Evolutionary conservation across 495 filamentous ascomycete genomes (phyloP).

Genomic region (Penicillium atrosanguineum): DNA sequence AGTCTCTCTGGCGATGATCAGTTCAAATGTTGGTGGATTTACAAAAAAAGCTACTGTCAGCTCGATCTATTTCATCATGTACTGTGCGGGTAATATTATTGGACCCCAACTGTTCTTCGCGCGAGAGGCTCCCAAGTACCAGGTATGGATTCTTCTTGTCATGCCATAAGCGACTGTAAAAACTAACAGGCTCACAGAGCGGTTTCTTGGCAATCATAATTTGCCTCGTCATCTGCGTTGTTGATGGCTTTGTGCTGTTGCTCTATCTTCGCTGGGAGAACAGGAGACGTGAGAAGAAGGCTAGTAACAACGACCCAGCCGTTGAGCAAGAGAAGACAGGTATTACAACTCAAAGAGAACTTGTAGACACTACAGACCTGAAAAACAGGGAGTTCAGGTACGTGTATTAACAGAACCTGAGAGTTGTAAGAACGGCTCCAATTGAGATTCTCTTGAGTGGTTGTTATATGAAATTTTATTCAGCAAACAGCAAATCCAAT

Average conservation of each 20-base stretch:
- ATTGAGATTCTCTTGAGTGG: background rate
- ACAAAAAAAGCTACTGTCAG: slow-evolving; percentile 28
- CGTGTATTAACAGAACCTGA: slow-evolving; percentile 4
- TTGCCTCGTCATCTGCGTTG: slow-evolving; percentile 17
- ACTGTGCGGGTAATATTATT: slow-evolving; percentile 54
- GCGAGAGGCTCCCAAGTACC: slow-evolving; percentile 25
- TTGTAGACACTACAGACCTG: slow-evolving; percentile 15
- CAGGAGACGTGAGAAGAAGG: slow-evolving; percentile 7
- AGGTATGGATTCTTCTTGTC: slow-evolving; percentile 4
- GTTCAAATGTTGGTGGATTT: slow-evolving; percentile 55
- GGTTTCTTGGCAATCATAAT: slow-evolving; percentile 22
- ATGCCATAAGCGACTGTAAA: no score
- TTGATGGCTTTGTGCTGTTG: slow-evolving; percentile 8
- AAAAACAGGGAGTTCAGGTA: slow-evolving; percentile 16
- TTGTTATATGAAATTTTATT: no score
- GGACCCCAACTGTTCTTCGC: slow-evolving; percentile 37
- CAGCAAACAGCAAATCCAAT: no score
- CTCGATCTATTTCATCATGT: slow-evolving; percentile 36
- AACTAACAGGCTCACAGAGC: slow-evolving; percentile 7
- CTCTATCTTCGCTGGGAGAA: slow-evolving; percentile 21
- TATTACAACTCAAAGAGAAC: background rate
- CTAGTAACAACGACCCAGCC: background rate
- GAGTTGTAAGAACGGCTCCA: background rate
- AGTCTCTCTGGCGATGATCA: slow-evolving; percentile 51
- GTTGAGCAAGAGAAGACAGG: slow-evolving; percentile 3